These are phyloP conservation scores for Fomitiporia mediterranea DNA, from an alignment of 1,284 basidiomycete genomes.

Conservation along the genomic window DNA sequence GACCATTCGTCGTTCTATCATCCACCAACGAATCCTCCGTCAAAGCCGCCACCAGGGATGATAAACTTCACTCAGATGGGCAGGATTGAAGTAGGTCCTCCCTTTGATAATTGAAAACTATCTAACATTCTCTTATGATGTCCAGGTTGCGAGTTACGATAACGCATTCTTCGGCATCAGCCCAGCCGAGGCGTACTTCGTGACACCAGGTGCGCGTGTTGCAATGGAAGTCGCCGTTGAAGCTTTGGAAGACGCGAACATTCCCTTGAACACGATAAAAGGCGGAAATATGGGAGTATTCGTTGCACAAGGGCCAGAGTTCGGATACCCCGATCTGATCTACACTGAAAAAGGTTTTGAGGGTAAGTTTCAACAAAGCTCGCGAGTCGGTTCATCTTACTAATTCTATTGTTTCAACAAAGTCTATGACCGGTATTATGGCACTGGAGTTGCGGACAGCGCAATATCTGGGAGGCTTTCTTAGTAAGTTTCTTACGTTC, in stretches of 20 bases:
- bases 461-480: slow-evolving; percentile 34
- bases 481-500: slow-evolving; percentile 28
- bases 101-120: no score
- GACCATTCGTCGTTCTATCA: slow-evolving; percentile 33
- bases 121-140: no score
- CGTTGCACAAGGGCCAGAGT: slow-evolving; percentile 30
- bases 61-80: slow-evolving; percentile 31
- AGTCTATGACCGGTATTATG: slow-evolving; percentile 34
- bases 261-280: slow-evolving; percentile 31
- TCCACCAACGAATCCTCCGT: slow-evolving; percentile 6
- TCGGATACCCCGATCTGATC: slow-evolving; percentile 30
- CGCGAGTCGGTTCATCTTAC: background rate
- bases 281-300: slow-evolving; percentile 33
- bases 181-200: slow-evolving; percentile 31
- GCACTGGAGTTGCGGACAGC: slow-evolving; percentile 33
- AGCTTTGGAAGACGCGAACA: slow-evolving; percentile 37
- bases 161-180: slow-evolving; percentile 35
- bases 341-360: slow-evolving; percentile 31
- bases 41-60: slow-evolving; percentile 28
- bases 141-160: slow-evolving; percentile 31
- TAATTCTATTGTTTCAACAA: background rate
- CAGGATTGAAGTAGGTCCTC: slow-evolving; percentile 33
- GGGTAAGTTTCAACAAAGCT: slow-evolving; percentile 24
- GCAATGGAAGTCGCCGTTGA: slow-evolving; percentile 34
- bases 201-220: slow-evolving; percentile 31